These are phyloP conservation scores for Chaetomiaceae sp. DNA, from an alignment of 2,329 filamentous ascomycete species.

Conservation along the genomic window DNA sequence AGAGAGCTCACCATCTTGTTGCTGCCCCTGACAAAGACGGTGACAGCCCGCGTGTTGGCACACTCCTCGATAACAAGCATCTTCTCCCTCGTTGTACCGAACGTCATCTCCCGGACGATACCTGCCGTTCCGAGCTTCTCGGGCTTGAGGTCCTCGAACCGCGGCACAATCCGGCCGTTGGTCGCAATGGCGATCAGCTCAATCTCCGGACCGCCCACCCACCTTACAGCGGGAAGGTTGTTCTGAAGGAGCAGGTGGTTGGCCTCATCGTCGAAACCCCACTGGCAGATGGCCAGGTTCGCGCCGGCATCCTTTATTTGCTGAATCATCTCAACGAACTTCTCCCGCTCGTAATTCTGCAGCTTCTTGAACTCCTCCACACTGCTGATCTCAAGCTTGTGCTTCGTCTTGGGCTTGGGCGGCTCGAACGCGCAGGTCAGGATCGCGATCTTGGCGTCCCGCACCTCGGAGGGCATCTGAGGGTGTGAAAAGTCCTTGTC, in stretches of 20 bases:
- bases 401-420: slow-evolving; percentile 99
- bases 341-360: slow-evolving; percentile 90
- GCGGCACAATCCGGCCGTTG: slow-evolving; percentile 93
- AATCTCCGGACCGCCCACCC: slow-evolving; percentile 97
- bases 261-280: slow-evolving; percentile 98
- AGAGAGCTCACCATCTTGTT: slow-evolving; percentile 85
- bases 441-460: slow-evolving; percentile 94
- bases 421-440: slow-evolving; percentile 97
- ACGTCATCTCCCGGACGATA: slow-evolving; percentile 88
- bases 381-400: slow-evolving; percentile 94
- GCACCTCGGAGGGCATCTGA: slow-evolving; percentile 95
- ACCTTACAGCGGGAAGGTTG: slow-evolving; percentile 89
- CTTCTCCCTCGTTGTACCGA: slow-evolving; percentile 97
- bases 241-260: slow-evolving; percentile 97
- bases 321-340: slow-evolving; percentile 98
- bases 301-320: slow-evolving; percentile 97
- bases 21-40: slow-evolving; percentile 91
- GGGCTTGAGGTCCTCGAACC: slow-evolving; percentile 88
- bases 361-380: slow-evolving; percentile 99
- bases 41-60: slow-evolving; percentile 94
- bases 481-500: slow-evolving; percentile 99
- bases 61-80: slow-evolving; percentile 99
- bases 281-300: slow-evolving; percentile 97
- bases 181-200: slow-evolving; percentile 98
- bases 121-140: slow-evolving; percentile 91